A percentile compares a stretch with the other conserved stretches of the same genome.
These are phyloP conservation scores for Colletotrichum sp. DNA, from an alignment of 2,329 filamentous ascomycete species.

Conservation along the genomic window DNA sequence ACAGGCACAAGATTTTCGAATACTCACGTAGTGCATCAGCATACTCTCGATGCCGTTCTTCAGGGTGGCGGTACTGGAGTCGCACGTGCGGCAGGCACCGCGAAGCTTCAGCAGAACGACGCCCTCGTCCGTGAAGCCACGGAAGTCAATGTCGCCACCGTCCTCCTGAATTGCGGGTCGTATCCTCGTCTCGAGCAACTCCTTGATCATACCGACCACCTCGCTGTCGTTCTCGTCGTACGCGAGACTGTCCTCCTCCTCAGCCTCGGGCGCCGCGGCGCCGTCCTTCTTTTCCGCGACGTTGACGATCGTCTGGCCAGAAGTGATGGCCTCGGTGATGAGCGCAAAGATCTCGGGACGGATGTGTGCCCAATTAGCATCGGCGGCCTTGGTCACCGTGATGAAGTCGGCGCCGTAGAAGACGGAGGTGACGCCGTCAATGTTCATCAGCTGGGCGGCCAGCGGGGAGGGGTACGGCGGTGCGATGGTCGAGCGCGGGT, in stretches of 20 bases:
- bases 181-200: conserved; percentile 93
- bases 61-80: conserved; percentile 93
- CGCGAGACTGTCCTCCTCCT: conserved; percentile 73
- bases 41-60: conserved; percentile 99
- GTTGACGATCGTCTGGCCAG: conserved; percentile 81
- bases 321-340: conserved; percentile 90
- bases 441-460: conserved; percentile 87
- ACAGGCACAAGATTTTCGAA: background rate
- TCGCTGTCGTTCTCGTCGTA: conserved; percentile 93
- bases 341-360: conserved; percentile 94
- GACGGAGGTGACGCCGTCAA: conserved; percentile 92
- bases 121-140: conserved; percentile 81
- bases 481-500: conserved; percentile 84
- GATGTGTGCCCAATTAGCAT: conserved; percentile 92
- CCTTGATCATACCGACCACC: conserved; percentile 98
- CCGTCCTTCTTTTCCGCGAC: conserved; percentile 66
- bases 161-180: conserved; percentile 96
- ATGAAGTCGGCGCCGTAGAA: conserved; percentile 97
- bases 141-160: conserved; percentile 94
- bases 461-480: conserved; percentile 91
- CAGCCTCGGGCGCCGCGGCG: conserved; percentile 34
- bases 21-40: conserved; percentile 91
- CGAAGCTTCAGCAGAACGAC: conserved; percentile 86
- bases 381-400: conserved; percentile 88
- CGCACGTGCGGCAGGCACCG: conserved; percentile 93